Conservation (phyloP, 495 filamentous ascomycete species). For the Ascobolus immersus region DNA sequence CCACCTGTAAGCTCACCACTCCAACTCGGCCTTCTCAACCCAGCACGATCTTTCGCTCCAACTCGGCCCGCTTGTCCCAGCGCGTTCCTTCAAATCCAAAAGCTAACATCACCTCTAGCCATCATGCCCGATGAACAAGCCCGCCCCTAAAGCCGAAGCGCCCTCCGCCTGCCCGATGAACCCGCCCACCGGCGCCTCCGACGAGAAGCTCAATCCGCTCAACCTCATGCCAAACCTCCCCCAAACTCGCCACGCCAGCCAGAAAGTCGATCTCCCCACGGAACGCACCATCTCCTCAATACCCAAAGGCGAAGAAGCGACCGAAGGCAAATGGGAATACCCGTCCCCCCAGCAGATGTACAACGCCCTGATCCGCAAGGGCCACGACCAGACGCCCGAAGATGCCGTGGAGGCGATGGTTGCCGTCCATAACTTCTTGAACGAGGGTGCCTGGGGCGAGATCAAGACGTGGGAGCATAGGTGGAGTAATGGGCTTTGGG, state of each 20-base stretch:
- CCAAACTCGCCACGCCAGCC: conserved; percentile 44
- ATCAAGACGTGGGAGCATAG: conserved; percentile 88
- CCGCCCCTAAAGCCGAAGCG: conserved; percentile 22
- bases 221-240: conserved; percentile 90
- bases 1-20: no score
- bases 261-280: conserved; percentile 46
- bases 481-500: no score
- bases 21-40: no score
- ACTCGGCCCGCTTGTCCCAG: no score
- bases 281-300: conserved; percentile 65
- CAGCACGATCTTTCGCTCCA: no score
- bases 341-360: conserved; percentile 98
- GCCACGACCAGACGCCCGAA: conserved; percentile 70
- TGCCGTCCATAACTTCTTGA: conserved; percentile 87
- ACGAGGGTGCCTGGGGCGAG: conserved; percentile 89
- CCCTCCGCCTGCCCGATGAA: conserved; percentile 30
- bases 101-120: no score
- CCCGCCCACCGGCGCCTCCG: conserved; percentile 18
- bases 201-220: conserved; percentile 61
- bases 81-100: no score
- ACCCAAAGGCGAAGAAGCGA: conserved; percentile 43
- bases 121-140: conserved; percentile 17
- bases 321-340: conserved; percentile 67
- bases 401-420: no score
- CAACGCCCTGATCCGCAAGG: conserved; percentile 86